Conservation (phyloP, 2,329 filamentous ascomycete genomes). For the Epichloe gansuensis region DNA sequence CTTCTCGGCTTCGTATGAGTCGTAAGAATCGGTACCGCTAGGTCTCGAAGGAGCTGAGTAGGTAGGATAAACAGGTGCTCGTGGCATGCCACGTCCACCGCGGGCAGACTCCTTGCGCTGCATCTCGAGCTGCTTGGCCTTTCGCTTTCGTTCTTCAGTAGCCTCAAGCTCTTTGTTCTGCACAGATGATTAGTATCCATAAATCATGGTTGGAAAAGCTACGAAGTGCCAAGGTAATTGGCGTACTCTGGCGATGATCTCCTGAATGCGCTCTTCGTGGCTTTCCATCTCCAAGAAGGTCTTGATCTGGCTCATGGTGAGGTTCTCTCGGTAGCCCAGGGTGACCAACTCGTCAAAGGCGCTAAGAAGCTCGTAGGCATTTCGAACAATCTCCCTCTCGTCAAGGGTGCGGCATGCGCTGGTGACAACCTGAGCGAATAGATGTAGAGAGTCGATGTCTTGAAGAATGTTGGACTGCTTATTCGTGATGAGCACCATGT, state of each 20-base stretch:
- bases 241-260: slow-evolving; percentile 80
- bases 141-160: slow-evolving; percentile 93
- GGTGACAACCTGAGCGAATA: slow-evolving; percentile 94
- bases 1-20: slow-evolving; percentile 94
- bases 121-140: slow-evolving; percentile 97
- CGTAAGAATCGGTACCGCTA: slow-evolving; percentile 68
- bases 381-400: slow-evolving; percentile 86
- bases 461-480: slow-evolving; percentile 98
- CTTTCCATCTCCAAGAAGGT: slow-evolving; percentile 99
- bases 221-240: background rate
- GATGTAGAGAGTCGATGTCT: slow-evolving; percentile 94
- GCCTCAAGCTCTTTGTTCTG: slow-evolving; percentile 98
- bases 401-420: slow-evolving; percentile 94
- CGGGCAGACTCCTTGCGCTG: slow-evolving; percentile 93
- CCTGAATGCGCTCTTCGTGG: slow-evolving; percentile 97
- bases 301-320: slow-evolving; percentile 95
- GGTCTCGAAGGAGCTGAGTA: slow-evolving; percentile 73
- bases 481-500: slow-evolving; percentile 99
- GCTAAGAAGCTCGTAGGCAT: slow-evolving; percentile 90
- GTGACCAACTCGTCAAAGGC: slow-evolving; percentile 97
- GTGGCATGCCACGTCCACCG: slow-evolving; percentile 53
- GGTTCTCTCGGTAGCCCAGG: slow-evolving; percentile 87
- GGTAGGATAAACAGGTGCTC: slow-evolving; percentile 73
- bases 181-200: slow-evolving; percentile 13
- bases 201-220: background rate